These are phyloP conservation scores for Fusarium oligoseptatum DNA, from an alignment of 2,329 filamentous ascomycete species.

Conservation along the genomic window DNA sequence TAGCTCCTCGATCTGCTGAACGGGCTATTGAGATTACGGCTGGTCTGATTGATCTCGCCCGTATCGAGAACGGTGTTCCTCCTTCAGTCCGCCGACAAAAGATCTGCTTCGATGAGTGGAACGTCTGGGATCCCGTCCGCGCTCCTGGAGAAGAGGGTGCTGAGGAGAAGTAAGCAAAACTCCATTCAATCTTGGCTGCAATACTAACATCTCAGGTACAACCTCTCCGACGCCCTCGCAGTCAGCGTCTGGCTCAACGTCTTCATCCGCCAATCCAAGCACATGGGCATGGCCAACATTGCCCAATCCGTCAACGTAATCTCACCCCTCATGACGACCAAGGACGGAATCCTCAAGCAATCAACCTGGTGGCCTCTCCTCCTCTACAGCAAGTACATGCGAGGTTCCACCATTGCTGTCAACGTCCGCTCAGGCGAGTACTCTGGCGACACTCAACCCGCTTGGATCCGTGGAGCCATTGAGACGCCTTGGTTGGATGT, in stretches of 20 bases:
- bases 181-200: too few species aligned
- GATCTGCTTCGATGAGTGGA: constrained; percentile 90
- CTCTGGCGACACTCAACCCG: constrained; percentile 73
- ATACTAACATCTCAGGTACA: constrained; percentile 62
- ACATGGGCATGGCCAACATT: constrained; percentile 83
- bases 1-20: constrained; percentile 77
- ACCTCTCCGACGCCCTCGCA: constrained; percentile 80
- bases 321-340: constrained; percentile 79
- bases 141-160: constrained; percentile 79
- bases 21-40: constrained; percentile 79
- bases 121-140: constrained; percentile 81
- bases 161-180: constrained; percentile 65
- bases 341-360: constrained; percentile 74
- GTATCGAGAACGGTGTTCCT: constrained; percentile 75
- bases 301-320: constrained; percentile 85
- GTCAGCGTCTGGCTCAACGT: constrained; percentile 82
- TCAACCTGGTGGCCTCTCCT: constrained; percentile 82
- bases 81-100: constrained; percentile 71
- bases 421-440: constrained; percentile 76
- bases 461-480: constrained; percentile 74
- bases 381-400: constrained; percentile 71
- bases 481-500: constrained; percentile 80
- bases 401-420: constrained; percentile 75
- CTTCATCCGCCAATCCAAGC: constrained; percentile 77
- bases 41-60: constrained; percentile 78